phyloP scores from a whole-genome alignment of 1,284 basidiomycete species.

The Irpex sp. region DNA sequence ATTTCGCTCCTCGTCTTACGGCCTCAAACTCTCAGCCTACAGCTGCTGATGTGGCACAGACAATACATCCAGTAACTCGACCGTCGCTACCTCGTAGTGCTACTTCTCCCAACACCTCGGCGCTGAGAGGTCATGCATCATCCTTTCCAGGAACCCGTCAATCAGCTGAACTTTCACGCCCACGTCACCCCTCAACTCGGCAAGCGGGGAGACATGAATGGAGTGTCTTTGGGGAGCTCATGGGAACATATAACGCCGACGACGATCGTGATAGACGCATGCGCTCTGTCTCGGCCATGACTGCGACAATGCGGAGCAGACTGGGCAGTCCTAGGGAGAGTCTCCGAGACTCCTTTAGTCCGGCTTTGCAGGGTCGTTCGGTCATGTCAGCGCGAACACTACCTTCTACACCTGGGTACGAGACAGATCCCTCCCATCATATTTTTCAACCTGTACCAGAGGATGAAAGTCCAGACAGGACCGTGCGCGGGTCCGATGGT shows the following conservation, averaged over 20 bases:
- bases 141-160: neutral
- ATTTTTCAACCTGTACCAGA: neutral
- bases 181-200: neutral
- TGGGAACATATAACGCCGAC: constrained; percentile 57
- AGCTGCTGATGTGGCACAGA: neutral
- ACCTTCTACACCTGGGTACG: neutral
- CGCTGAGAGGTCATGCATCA: neutral
- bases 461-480: neutral
- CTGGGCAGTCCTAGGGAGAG: neutral
- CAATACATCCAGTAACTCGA: neutral
- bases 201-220: constrained; percentile 39
- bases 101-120: constrained; percentile 1
- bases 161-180: neutral
- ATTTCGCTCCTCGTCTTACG: constrained; percentile 2
- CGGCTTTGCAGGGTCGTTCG: neutral
- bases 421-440: neutral
- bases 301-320: neutral
- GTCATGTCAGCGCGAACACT: neutral
- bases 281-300: constrained; percentile 3
- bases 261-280: constrained; percentile 18
- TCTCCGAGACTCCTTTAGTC: neutral
- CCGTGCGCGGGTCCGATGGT: neutral
- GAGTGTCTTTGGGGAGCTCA: constrained; percentile 68
- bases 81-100: neutral
- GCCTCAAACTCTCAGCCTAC: neutral